Percentiles rank a stretch among this genome's conserved stretches.
These are phyloP conservation scores for Salix exigua DNA, from an alignment of 345 rosid genomes.

Conservation along the genomic window DNA sequence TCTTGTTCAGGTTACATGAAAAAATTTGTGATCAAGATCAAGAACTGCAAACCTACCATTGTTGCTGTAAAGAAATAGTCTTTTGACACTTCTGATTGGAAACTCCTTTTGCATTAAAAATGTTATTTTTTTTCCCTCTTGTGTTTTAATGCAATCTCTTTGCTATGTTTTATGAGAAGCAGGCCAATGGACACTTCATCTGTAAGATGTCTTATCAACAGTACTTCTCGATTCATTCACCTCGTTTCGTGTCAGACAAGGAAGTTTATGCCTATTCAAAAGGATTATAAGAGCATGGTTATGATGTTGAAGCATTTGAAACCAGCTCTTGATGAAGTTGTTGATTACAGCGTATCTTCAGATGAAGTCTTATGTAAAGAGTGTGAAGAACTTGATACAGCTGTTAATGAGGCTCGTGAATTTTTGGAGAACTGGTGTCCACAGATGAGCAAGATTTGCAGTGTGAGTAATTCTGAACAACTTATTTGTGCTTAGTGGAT, in stretches of 20 bases:
- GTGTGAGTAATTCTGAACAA: slow-evolving; percentile 43
- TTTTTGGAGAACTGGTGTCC: slow-evolving; percentile 74
- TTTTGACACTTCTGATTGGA: not conserved
- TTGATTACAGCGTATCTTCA: slow-evolving; percentile 49
- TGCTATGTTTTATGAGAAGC: slow-evolving; percentile 15
- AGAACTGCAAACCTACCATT: not conserved
- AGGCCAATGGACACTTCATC: slow-evolving; percentile 66
- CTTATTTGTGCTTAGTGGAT: slow-evolving; percentile 1
- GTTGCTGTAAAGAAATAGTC: not conserved
- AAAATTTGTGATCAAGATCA: slow-evolving; percentile 7
- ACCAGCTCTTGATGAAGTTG: slow-evolving; percentile 69
- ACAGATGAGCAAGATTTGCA: slow-evolving; percentile 67
- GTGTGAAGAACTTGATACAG: slow-evolving; percentile 68
- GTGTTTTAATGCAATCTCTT: not conserved
- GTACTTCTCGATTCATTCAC: slow-evolving; percentile 80
- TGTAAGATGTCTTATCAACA: slow-evolving; percentile 67
- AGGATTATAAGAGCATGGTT: slow-evolving; percentile 51
- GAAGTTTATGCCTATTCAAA: slow-evolving; percentile 47
- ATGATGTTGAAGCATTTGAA: slow-evolving; percentile 65
- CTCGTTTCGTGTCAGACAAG: slow-evolving; percentile 72
- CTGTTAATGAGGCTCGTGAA: slow-evolving; percentile 72
- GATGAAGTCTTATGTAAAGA: slow-evolving; percentile 51
- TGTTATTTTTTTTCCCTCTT: not conserved
- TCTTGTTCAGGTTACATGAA: not conserved
- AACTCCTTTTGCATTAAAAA: not conserved